phyloP scores from a whole-genome alignment of 2,329 filamentous ascomycete species.

The Beauveria asiatica region DNA sequence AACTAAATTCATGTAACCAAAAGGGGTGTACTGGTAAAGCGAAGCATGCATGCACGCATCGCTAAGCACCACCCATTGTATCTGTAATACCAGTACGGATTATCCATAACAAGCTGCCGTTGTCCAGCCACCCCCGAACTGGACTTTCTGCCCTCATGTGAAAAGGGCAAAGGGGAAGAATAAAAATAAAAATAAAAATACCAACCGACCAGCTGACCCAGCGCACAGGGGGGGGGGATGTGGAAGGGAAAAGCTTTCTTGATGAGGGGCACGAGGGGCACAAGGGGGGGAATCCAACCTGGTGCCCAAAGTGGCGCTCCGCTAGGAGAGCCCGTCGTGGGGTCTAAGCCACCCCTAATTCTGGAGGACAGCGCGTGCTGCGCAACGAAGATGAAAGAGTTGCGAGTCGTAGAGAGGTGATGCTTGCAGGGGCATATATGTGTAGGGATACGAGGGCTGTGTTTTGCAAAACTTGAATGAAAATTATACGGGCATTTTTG shows the following conservation, averaged over 20 bases:
- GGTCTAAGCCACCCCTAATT: constrained; percentile 8
- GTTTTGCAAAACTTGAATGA: background rate
- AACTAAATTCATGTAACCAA: background rate
- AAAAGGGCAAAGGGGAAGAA: background rate
- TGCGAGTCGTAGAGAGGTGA: too few relatives aligned
- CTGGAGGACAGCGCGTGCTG: too few relatives aligned
- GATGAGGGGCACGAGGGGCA: background rate
- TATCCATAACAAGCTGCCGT: too few relatives aligned
- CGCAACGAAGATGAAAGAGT: too few relatives aligned
- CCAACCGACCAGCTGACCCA: constrained; percentile 1
- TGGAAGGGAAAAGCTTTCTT: background rate
- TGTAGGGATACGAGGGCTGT: too few relatives aligned
- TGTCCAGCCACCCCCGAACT: background rate
- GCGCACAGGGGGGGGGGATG: background rate
- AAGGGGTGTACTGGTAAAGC: background rate
- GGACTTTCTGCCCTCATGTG: background rate
- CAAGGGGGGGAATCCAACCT: background rate
- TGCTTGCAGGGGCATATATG: background rate
- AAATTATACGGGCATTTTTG: background rate
- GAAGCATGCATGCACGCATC: background rate
- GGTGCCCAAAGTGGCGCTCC: constrained; percentile 8
- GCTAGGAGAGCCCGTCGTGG: constrained; percentile 1
- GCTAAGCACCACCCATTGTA: background rate
- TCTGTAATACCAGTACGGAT: too few relatives aligned
- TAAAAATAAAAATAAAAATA: background rate